These are phyloP conservation scores for Chrysophaeum taylorii DNA, from an alignment of 352 stramenopile genomes.

Conservation along the genomic window DNA sequence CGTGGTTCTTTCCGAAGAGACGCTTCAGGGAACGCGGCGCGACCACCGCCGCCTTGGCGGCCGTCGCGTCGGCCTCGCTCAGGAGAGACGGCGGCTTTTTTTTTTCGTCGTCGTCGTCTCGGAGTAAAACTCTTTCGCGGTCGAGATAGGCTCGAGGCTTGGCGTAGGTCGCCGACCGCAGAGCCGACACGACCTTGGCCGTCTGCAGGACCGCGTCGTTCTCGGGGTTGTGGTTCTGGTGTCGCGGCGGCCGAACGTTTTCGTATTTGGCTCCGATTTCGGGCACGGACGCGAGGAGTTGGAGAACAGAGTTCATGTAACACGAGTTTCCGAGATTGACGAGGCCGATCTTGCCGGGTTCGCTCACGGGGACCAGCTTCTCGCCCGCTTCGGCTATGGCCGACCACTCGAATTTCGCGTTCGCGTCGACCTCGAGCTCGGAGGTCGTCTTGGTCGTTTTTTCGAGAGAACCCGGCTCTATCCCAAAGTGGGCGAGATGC, in stretches of 20 bases:
- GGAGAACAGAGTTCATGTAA: conserved; percentile 96
- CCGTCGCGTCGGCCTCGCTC: conserved; percentile 32
- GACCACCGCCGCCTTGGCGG: conserved; percentile 35
- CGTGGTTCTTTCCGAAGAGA: conserved; percentile 82
- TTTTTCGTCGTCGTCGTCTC: conserved; percentile 29
- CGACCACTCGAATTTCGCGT: conserved; percentile 95
- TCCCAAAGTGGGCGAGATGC: conserved; percentile 86
- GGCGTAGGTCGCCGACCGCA: conserved; percentile 73
- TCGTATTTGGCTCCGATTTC: conserved; percentile 48
- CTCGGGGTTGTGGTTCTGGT: too few relatives aligned
- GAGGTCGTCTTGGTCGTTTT: conserved; percentile 98
- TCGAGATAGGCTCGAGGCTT: conserved; percentile 28
- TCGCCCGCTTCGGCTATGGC: conserved; percentile 90
- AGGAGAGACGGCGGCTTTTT: conserved; percentile 27
- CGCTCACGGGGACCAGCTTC: conserved; percentile 73
- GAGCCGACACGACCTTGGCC: conserved; percentile 70
- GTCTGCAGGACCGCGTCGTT: conserved; percentile 79
- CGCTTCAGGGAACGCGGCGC: conserved; percentile 83
- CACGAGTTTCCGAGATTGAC: conserved; percentile 99
- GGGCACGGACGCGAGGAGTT: conserved; percentile 71
- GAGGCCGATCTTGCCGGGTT: conserved; percentile 82
- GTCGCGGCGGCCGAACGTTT: conserved; percentile 26
- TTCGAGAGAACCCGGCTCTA: conserved; percentile 69
- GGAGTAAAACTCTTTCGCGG: too few relatives aligned
- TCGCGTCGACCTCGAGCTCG: conserved; percentile 92